Evolutionary conservation across 352 stramenopile genomes (phyloP), one percentile per base, ranked within the genome.

Genomic region (Pythium inflatum): DNA sequence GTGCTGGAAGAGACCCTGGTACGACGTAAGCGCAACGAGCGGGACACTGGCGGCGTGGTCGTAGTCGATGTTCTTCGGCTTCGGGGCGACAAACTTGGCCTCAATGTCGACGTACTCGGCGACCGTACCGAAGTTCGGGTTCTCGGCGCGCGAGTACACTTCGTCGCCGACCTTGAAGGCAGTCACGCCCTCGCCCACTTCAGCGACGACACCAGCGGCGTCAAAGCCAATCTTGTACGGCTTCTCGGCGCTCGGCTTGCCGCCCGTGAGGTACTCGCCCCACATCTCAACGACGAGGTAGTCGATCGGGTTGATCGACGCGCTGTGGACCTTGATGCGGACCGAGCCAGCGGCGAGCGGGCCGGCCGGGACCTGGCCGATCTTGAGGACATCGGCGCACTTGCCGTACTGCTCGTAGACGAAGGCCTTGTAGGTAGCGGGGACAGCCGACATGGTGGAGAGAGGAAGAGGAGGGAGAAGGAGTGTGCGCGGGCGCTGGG

Each of bases 51-150:
- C 80, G 4, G 80, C 78, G 53, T 88, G 48, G n/a, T 75, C 58
- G 40, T 73, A 83, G 46, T 55, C 57, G 28, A 85, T 59, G 43
- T 70, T 84, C 43, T 53, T 73, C 5, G 80, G 80, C 73, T 88
- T 88, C 62, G 22, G 45, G 13, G 75, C 71, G 25, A 88, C 68
- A 5, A 62, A 51, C 60, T 75, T 62, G 8, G 55, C 57, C 13
- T 75, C 74, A 27, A 79, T 46, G 30, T 73, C 71, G 16, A 83
- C 48, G 43, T 84, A 88, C 62, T 88, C 80, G 49, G 68, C 80
- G 34, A 87, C 74, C 5, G 73, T 65, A 24, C 64, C 55, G 16
- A 64, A 71, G 41, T 68, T 18, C 0, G 34, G 30, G 43, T 60
- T 61, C 25, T 45, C 53, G 2, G 63, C 43, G 46, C 73, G 75